Evolutionary conservation across 257 asterid genomes (phyloP).

Genomic region (Solanum medicagineum): DNA sequence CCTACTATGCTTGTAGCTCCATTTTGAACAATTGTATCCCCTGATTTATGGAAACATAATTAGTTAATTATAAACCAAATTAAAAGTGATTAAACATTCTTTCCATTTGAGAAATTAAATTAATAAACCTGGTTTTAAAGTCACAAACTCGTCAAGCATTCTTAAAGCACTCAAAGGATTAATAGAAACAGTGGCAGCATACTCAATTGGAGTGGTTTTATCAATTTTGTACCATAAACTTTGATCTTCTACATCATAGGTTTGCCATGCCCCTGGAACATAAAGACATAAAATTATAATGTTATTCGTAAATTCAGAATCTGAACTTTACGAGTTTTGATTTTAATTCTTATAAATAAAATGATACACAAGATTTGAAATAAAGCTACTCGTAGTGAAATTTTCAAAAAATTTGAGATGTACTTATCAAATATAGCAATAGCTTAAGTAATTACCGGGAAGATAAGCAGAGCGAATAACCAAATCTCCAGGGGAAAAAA

Average conservation of each 20-base stretch:
- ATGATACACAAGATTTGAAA: too few species aligned
- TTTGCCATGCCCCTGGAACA: conserved; percentile 81
- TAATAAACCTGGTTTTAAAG: conserved; percentile 59
- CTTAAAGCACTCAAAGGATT: conserved; percentile 83
- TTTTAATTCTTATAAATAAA: too few species aligned
- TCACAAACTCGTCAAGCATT: conserved; percentile 82
- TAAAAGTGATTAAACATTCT: background rate
- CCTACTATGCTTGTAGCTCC: conserved; percentile 96
- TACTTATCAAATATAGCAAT: background rate
- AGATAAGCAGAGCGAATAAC: conserved; percentile 85
- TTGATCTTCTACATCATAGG: conserved; percentile 71
- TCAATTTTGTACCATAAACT: conserved; percentile 67
- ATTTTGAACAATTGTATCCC: conserved; percentile 55
- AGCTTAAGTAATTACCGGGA: conserved; percentile 31
- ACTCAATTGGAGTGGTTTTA: conserved; percentile 61
- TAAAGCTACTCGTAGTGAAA: too few species aligned
- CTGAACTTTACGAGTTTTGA: background rate
- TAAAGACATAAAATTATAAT: too few species aligned
- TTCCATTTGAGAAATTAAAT: background rate
- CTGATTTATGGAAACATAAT: too few species aligned
- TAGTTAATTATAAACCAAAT: background rate
- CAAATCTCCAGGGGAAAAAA: conserved; percentile 60
- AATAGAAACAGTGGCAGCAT: conserved; percentile 75
- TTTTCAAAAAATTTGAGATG: too few species aligned
- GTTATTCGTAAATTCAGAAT: background rate